Percentiles rank a stretch among this genome's conserved stretches.
These are phyloP conservation scores for Cladophialophora psammophila DNA, from an alignment of 2,329 filamentous ascomycete species.

Conservation along the genomic window DNA sequence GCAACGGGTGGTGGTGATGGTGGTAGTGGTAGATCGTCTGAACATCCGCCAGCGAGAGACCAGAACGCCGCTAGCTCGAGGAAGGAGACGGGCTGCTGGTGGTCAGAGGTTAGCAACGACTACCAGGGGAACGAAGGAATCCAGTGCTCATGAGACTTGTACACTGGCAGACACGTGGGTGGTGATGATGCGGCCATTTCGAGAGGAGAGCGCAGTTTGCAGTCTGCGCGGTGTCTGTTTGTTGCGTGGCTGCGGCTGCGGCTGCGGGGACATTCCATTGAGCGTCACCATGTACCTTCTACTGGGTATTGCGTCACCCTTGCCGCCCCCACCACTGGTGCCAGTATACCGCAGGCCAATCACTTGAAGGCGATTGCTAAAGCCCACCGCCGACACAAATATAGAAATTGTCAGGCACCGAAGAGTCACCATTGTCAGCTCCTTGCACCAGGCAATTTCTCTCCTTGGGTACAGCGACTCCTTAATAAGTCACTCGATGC, in stretches of 20 bases:
- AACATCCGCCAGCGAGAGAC: constrained; percentile 10
- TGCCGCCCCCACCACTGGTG: neutral
- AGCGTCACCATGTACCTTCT: neutral
- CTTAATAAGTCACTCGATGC: constrained; percentile 31
- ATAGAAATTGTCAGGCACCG: neutral
- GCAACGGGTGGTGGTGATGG: neutral
- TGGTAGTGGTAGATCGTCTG: neutral
- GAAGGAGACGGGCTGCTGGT: neutral
- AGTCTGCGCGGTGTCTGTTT: neutral
- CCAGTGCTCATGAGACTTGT: neutral
- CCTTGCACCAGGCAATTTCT: neutral
- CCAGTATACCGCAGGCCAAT: neutral
- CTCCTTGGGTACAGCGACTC: neutral
- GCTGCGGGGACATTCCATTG: constrained; percentile 5
- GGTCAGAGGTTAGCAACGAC: constrained; percentile 7
- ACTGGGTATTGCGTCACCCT: neutral
- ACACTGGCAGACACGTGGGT: neutral
- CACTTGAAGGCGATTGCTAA: neutral
- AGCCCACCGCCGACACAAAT: neutral
- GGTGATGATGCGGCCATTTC: constrained; percentile 2
- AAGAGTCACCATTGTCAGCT: neutral
- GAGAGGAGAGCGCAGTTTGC: neutral
- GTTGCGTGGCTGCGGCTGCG: neutral
- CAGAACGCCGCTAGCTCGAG: neutral
- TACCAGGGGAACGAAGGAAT: neutral